Conservation (phyloP, 805 yeast genomes). For the Hemisphaericaspora nanyangensis region DNA sequence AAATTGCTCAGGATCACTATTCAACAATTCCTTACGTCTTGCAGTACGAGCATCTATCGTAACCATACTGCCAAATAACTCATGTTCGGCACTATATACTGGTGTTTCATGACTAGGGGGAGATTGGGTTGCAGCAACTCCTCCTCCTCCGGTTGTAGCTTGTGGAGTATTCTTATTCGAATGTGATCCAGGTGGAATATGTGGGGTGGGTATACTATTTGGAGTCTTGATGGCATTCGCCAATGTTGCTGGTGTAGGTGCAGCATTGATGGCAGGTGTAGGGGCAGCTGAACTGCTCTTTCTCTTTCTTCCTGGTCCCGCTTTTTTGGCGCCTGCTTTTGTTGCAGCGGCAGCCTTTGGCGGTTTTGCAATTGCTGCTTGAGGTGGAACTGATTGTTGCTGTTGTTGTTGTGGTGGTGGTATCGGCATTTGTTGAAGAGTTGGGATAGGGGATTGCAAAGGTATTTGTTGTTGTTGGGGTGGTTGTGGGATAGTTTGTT, state of each 20-base stretch:
- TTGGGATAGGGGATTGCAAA: constrained; percentile 13
- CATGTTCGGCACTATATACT: constrained; percentile 16
- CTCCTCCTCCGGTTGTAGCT: constrained; percentile 5
- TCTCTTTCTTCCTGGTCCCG: constrained; percentile 6
- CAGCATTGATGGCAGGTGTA: constrained; percentile 29
- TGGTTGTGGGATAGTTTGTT: constrained; percentile 6
- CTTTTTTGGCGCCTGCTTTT: constrained; percentile 3
- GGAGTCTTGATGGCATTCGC: constrained; percentile 42
- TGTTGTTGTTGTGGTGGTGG: constrained; percentile 4
- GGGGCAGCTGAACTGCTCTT: constrained; percentile 18
- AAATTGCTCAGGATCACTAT: constrained; percentile 44
- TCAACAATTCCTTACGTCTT: constrained; percentile 44
- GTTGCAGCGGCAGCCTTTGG: constrained; percentile 4
- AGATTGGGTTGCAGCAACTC: constrained; percentile 33
- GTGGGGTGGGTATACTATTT: constrained; percentile 41
- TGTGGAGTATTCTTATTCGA: constrained; percentile 40
- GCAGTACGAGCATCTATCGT: constrained; percentile 39
- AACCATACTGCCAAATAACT: constrained; percentile 19
- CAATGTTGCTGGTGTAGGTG: constrained; percentile 36
- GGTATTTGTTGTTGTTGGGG: constrained; percentile 6
- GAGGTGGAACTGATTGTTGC: constrained; percentile 2
- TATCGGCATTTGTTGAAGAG: constrained; percentile 3
- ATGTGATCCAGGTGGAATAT: constrained; percentile 25
- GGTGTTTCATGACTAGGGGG: constrained; percentile 18
- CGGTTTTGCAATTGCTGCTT: constrained; percentile 4